Conservation (phyloP, 2,329 filamentous ascomycete genomes). For the Sporothrix inflata region DNA sequence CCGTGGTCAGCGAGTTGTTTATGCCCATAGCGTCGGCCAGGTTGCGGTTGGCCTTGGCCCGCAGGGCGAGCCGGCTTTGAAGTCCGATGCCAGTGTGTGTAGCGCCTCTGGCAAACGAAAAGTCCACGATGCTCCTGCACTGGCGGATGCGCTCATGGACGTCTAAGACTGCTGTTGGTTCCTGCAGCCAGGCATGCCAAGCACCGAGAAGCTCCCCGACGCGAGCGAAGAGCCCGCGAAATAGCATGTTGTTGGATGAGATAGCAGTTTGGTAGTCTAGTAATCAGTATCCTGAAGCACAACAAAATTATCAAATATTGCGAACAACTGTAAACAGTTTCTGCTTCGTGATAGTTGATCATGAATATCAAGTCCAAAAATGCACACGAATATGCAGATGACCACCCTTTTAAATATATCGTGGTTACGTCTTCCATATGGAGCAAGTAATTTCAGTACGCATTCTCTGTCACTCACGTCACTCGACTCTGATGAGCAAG, state of each 20-base stretch:
- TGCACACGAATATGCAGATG: no score
- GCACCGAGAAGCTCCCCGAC: background rate
- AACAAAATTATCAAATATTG: background rate
- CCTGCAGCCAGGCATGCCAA: background rate
- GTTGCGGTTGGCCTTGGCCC: background rate
- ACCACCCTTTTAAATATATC: background rate
- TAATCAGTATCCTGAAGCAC: background rate
- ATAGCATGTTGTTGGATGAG: background rate
- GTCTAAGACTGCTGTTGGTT: background rate
- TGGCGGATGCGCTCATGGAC: background rate
- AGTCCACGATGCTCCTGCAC: background rate
- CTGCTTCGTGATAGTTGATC: background rate
- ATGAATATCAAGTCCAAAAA: background rate
- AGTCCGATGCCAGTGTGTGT: background rate
- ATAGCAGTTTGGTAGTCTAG: no score
- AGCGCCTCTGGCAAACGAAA: background rate
- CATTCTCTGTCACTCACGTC: background rate
- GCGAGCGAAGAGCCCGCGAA: background rate
- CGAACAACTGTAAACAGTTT: background rate
- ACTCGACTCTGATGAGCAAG: no score
- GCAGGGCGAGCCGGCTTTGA: background rate
- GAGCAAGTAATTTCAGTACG: background rate
- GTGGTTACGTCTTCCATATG: background rate
- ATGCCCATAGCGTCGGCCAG: background rate
- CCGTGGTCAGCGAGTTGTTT: background rate